These are phyloP conservation scores for Candida golubevii DNA, from an alignment of 805 yeast genomes.

Conservation along the genomic window DNA sequence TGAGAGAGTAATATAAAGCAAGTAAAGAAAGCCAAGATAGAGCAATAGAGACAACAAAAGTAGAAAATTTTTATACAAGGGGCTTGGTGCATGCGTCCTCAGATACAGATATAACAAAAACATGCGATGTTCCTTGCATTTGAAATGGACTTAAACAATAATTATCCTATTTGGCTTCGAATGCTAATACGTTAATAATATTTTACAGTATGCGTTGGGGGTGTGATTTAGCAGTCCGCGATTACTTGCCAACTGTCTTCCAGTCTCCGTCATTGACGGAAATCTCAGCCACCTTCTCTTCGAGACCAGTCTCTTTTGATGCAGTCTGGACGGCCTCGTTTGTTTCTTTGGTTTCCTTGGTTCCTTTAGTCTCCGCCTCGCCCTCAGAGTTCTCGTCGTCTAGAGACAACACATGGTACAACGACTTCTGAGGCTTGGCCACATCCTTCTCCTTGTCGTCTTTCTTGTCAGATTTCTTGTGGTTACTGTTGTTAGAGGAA, in stretches of 20 bases:
- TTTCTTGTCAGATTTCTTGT: conserved; percentile 9
- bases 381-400: conserved; percentile 14
- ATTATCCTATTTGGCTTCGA: too few relatives aligned
- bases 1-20: too few relatives aligned
- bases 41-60: too few relatives aligned
- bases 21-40: too few relatives aligned
- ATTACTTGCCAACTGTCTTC: conserved; percentile 9
- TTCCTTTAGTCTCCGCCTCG: conserved; percentile 1
- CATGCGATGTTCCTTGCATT: too few relatives aligned
- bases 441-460: conserved; percentile 10
- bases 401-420: conserved; percentile 18
- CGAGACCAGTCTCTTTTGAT: conserved; percentile 13
- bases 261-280: conserved; percentile 11
- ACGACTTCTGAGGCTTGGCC: conserved; percentile 17
- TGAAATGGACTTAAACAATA: too few relatives aligned
- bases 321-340: background rate
- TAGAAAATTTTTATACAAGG: too few relatives aligned
- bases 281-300: conserved; percentile 12
- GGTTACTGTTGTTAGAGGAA: conserved; percentile 3
- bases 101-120: too few relatives aligned
- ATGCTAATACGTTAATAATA: conserved; percentile 2
- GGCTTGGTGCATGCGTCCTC: too few relatives aligned
- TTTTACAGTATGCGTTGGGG: conserved; percentile 5
- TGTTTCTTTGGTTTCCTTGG: conserved; percentile 6
- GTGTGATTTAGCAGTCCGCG: background rate